Base-by-base conservation (phyloP, 2,329 filamentous ascomycete species). In the Lachnellula hyalina region DNA sequence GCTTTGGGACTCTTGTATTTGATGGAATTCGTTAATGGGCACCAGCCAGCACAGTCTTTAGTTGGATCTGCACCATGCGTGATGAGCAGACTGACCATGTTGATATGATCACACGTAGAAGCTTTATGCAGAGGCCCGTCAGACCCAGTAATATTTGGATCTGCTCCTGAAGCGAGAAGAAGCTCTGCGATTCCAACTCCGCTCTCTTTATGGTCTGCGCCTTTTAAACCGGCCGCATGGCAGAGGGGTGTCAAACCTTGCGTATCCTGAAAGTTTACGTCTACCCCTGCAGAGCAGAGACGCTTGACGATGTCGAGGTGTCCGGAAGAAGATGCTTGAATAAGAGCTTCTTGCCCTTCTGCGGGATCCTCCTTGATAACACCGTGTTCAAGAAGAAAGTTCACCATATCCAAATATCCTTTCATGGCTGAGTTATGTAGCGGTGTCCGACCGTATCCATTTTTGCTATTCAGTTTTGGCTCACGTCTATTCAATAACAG, bases 331-430 rank as follows among this genome's bases (percentile, higher is more conserved):
- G 59, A 50, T 34, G 59, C 54, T 3, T 36, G 11, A 12, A 53
- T 21, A 4, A 61, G 52, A 12, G 59, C 57, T 12, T 41, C 15
- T 6, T 52, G 35, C 12, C 48, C 57, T 19, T 60, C 54, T 7
- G n/a, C 19, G n/a, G 52, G 49, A 40, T 56, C 21, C 15, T 59
- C 48, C 4, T 48, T 25, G 11, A 61, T 45, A 21, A 55, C 60
- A 0, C 60, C 61, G 8, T 56, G 50, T 8, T 59, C 54, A 0
- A 64, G 47, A 3, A 66, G 45, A 40, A 62, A 61, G 12, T 58
- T 55, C 7, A 66, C 52, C 6, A 63, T 49, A 5, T 61, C 56
- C 7, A 42, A 17, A 34, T 62, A 49, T 1, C 56, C 60, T 11
- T 54, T 49, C 11, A 32, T 17, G 5, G 56, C 53, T 41, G 56